Base-by-base conservation (phyloP, 2,329 filamentous ascomycete genomes). In the Aspergillus brasiliensis region DNA sequence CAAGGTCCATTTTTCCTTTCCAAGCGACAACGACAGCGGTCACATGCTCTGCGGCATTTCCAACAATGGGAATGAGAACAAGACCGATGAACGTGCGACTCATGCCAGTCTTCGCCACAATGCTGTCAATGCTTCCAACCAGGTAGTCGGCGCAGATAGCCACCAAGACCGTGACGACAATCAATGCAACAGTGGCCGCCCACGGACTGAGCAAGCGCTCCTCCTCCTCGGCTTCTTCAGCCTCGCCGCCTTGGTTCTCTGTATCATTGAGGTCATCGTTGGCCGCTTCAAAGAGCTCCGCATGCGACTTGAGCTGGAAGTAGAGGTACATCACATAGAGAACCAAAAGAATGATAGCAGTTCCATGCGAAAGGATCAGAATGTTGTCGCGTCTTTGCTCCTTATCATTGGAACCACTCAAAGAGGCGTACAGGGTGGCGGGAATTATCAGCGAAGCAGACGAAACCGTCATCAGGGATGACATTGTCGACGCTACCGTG, bases 81-180 rank as follows among this genome's bases (percentile, higher is more conserved):
- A 93, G 80, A 80, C 90, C 90, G 67, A 93, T 91, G 67, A 93
- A 93, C 1, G 88, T 91, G 76, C 90, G 90, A 80, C 88, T 91
- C 73, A 93, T 90, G 61, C 87, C 83, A 2, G 87, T 86, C 46
- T 81, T 86, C 66, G 86, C 82, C 23, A 92, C 90, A 49, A 93
- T 84, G 27, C 82, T 81, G 65, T 92, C 89, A 69, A 92, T 92
- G 69, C 87, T 91, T 67, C 86, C 88, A 34, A 93, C 90, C 6
- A 93, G 82, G 69, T 90, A 91, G 62, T 92, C 90, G 65, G 90
- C 90, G 69, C 90, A 92, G 57, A 91, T 73, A 17, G 90, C 84
- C 27, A 94, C 90, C 3, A 89, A 73, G 13, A 93, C 54, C 0
- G 91, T 94, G 17, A 88, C 83, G 17, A 88, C 74, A 19, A 93